Evolutionary conservation across 257 asterid genomes (phyloP).

Genomic region (Nicotiana noctiflora): DNA sequence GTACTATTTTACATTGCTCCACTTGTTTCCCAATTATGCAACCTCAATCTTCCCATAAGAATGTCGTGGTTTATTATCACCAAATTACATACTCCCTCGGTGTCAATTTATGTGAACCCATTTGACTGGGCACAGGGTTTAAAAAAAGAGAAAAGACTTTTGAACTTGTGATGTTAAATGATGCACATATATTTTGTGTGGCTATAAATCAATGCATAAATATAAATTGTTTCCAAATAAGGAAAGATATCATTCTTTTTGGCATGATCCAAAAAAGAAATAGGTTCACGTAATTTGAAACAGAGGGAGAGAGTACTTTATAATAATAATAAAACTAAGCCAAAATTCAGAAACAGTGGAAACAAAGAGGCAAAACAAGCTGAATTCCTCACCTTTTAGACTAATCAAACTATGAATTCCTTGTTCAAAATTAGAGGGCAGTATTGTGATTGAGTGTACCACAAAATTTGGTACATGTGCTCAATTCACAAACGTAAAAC

Average conservation of each 20-base stretch:
- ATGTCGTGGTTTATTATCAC: neutral
- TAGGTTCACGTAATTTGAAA: too few relatives aligned
- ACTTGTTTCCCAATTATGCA: neutral
- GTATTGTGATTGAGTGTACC: neutral
- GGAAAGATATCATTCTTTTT: too few relatives aligned
- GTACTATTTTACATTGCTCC: neutral
- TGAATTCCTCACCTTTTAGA: neutral
- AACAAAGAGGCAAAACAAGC: neutral
- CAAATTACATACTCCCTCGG: neutral
- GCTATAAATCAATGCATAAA: too few relatives aligned
- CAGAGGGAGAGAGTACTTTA: too few relatives aligned
- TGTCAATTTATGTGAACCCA: too few relatives aligned
- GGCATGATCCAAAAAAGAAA: too few relatives aligned
- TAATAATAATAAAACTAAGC: neutral
- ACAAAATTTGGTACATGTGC: neutral
- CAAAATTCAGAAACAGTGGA: neutral
- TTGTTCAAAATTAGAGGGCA: conserved; percentile 7
- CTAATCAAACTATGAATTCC: neutral
- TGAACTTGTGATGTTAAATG: too few relatives aligned
- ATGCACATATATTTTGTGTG: too few relatives aligned
- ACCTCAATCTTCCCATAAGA: neutral
- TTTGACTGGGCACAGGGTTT: too few relatives aligned
- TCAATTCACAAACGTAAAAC: neutral
- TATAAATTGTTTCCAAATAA: too few relatives aligned
- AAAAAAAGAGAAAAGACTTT: too few relatives aligned